Percentiles rank a stretch among this genome's conserved stretches.
Evolutionary conservation across 2,329 filamentous ascomycete genomes (phyloP).

Genomic region (Dothistroma septosporum): DNA sequence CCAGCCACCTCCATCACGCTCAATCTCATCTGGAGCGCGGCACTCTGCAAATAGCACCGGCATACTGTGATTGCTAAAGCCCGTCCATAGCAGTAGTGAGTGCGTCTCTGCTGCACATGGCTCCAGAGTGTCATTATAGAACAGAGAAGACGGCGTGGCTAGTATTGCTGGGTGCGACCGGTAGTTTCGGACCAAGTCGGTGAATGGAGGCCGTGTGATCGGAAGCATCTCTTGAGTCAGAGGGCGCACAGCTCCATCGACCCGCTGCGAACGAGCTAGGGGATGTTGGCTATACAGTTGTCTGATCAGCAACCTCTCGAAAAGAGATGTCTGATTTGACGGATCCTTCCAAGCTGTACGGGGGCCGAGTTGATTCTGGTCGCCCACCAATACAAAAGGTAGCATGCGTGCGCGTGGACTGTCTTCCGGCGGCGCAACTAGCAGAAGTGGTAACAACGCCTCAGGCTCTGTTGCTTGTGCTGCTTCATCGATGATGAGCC

Average conservation of each 20-base stretch:
- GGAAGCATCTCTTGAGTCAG: constrained; percentile 28
- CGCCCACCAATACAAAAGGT: constrained; percentile 24
- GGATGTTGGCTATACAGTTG: constrained; percentile 25
- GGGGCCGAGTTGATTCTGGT: constrained; percentile 28
- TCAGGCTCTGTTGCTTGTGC: constrained; percentile 28
- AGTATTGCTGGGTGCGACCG: constrained; percentile 28
- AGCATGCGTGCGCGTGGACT: background rate
- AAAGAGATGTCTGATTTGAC: constrained; percentile 21
- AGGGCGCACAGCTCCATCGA: constrained; percentile 19
- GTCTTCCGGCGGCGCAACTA: constrained; percentile 23
- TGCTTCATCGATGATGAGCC: constrained; percentile 28
- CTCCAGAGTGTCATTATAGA: constrained; percentile 29
- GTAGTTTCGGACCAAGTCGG: constrained; percentile 29
- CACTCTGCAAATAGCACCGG: constrained; percentile 25
- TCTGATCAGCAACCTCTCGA: constrained; percentile 24
- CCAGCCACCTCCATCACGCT: constrained; percentile 29
- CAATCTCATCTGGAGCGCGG: constrained; percentile 23
- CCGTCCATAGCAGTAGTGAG: constrained; percentile 21
- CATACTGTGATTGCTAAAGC: constrained; percentile 20
- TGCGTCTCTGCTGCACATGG: constrained; percentile 17
- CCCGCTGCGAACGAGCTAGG: constrained; percentile 23
- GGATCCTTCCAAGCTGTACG: constrained; percentile 24
- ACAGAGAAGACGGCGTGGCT: constrained; percentile 25
- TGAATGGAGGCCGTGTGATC: constrained; percentile 24
- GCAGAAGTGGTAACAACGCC: constrained; percentile 20